A percentile compares a stretch with the other conserved stretches of the same genome.
Conservation (phyloP, 352 stramenopile genomes). For the Pythium aphanidermatum region DNA sequence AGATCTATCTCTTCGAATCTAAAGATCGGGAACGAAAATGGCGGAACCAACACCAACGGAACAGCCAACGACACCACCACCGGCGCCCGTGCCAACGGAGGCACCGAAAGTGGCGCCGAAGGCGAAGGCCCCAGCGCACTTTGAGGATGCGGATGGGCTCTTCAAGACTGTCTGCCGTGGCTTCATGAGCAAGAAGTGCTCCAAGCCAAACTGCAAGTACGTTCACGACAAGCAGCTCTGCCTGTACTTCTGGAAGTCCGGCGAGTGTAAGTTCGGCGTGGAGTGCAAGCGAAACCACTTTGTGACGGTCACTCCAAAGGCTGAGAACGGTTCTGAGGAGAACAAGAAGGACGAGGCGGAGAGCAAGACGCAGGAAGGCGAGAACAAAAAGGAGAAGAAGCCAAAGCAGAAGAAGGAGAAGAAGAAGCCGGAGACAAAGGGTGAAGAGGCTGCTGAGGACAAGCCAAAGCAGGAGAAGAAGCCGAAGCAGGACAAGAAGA, state of each 20-base stretch:
- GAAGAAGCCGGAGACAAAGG: conserved; percentile 22
- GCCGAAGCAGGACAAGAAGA: conserved; percentile 5
- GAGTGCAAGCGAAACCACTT: conserved; percentile 57
- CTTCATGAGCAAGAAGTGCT: conserved; percentile 40
- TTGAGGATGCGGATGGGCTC: conserved; percentile 39
- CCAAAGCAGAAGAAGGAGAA: conserved; percentile 27
- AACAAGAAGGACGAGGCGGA: conserved; percentile 11
- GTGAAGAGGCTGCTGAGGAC: too few relatives aligned
- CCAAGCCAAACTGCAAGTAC: conserved; percentile 25
- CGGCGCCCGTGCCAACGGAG: not conserved
- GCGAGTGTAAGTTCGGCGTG: conserved; percentile 46
- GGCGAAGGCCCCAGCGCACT: conserved; percentile 23
- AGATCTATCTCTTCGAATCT: too few relatives aligned
- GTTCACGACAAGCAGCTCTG: conserved; percentile 59
- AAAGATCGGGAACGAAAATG: conserved; percentile 8
- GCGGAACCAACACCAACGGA: conserved; percentile 3
- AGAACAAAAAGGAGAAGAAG: conserved; percentile 23
- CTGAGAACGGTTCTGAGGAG: conserved; percentile 3
- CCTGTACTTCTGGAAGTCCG: conserved; percentile 33
- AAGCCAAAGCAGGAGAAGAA: conserved; percentile 7
- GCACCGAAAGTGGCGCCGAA: not conserved
- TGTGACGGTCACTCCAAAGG: conserved; percentile 25
- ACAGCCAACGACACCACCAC: not conserved
- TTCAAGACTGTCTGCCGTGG: conserved; percentile 59
- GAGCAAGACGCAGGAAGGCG: conserved; percentile 7